Conservation (phyloP, 1,284 basidiomycete species). For the Cronartium quercuum region DNA sequence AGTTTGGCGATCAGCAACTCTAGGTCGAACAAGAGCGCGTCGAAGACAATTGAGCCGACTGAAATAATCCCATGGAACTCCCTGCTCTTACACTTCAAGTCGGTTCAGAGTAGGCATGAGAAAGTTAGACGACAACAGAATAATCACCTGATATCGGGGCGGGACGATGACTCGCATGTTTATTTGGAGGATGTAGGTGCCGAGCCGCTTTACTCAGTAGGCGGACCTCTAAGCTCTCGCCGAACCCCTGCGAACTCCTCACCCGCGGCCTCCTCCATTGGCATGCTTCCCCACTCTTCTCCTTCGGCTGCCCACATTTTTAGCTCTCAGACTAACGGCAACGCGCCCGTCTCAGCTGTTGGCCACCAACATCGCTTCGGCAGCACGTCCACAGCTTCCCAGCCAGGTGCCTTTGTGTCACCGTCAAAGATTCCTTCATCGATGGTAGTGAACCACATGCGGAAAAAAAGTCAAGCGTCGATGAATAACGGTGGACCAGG, state of each 20-base stretch:
- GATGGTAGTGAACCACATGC: not conserved
- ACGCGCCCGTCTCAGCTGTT: not conserved
- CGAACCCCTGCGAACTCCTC: not conserved
- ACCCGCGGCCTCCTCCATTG: not conserved
- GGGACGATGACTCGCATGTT: conserved; percentile 13
- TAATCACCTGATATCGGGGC: conserved; percentile 14
- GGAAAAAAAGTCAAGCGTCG: not conserved
- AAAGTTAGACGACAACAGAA: conserved; percentile 25
- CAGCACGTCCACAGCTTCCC: not conserved
- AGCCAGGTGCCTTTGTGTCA: not conserved
- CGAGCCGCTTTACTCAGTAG: no score
- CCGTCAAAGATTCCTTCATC: not conserved
- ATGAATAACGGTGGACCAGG: not conserved
- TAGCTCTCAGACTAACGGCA: not conserved
- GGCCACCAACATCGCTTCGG: not conserved
- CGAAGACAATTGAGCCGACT: not conserved
- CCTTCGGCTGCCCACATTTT: not conserved
- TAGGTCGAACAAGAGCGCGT: conserved; percentile 7
- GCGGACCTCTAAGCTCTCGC: no score
- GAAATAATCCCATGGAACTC: conserved; percentile 12
- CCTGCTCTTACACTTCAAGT: conserved; percentile 22
- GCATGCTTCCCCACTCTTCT: not conserved
- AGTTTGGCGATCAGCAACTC: not conserved
- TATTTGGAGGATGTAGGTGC: not conserved
- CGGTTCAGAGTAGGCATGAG: conserved; percentile 37